These are phyloP conservation scores for Penicillium nucicola DNA, from an alignment of 495 filamentous ascomycete genomes.

Conservation along the genomic window DNA sequence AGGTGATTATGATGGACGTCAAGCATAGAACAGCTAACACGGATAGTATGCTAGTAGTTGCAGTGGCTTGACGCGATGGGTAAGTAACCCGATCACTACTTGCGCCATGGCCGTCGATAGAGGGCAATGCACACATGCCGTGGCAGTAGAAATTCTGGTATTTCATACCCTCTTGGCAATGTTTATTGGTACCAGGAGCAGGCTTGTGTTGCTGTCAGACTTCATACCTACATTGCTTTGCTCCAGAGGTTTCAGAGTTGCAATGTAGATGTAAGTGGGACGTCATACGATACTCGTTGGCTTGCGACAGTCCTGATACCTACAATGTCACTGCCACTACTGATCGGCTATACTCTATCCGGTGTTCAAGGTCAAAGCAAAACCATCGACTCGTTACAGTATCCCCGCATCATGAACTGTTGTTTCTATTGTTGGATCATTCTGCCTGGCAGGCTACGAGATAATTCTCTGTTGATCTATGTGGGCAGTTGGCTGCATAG, in stretches of 20 bases:
- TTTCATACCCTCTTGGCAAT: neutral
- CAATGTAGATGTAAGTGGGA: neutral
- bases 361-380: neutral
- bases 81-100: slow-evolving; percentile 1
- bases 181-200: neutral
- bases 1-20: too few species aligned
- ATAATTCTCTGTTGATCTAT: neutral
- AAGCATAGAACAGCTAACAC: neutral
- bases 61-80: neutral
- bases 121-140: slow-evolving; percentile 4
- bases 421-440: slow-evolving; percentile 4
- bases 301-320: neutral
- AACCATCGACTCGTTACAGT: too few species aligned
- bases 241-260: too few species aligned
- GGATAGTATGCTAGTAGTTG: neutral
- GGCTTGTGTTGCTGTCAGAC: neutral
- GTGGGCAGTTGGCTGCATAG: slow-evolving; percentile 1
- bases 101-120: neutral
- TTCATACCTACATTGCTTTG: too few species aligned
- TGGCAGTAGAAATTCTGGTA: neutral
- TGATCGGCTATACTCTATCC: slow-evolving; percentile 2
- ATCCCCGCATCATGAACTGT: too few species aligned
- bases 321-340: neutral
- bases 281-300: neutral
- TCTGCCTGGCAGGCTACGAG: slow-evolving; percentile 6